These are phyloP conservation scores for Taphrina sp. DNA, from an alignment of 1,139 yeast genomes.

Conservation along the genomic window DNA sequence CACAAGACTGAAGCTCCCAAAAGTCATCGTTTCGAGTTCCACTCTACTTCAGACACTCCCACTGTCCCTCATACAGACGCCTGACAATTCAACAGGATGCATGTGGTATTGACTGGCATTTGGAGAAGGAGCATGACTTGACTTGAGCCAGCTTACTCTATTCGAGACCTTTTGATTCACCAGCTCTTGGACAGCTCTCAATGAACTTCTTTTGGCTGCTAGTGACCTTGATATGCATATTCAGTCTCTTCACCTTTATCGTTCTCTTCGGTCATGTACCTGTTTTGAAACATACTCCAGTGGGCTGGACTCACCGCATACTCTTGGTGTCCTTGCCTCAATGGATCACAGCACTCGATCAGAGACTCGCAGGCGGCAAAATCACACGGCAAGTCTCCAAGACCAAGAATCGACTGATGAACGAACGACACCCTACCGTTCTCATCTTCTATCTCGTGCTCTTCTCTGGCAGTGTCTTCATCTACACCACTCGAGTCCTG, in stretches of 20 bases:
- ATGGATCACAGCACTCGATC: slow-evolving; percentile 33
- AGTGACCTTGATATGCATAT: slow-evolving; percentile 26
- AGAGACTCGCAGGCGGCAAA: slow-evolving; percentile 38
- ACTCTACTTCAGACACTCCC: too few species aligned
- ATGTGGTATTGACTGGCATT: too few species aligned
- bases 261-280: slow-evolving; percentile 39
- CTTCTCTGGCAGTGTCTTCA: slow-evolving; percentile 13
- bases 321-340: slow-evolving; percentile 35
- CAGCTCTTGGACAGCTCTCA: too few species aligned
- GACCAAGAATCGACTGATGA: slow-evolving; percentile 33
- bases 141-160: too few species aligned
- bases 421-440: slow-evolving; percentile 39
- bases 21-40: too few species aligned
- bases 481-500: slow-evolving; percentile 46
- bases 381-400: slow-evolving; percentile 28
- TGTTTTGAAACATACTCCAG: slow-evolving; percentile 35
- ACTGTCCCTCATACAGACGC: too few species aligned
- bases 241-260: slow-evolving; percentile 34
- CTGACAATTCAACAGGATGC: too few species aligned
- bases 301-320: slow-evolving; percentile 16
- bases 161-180: too few species aligned
- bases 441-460: slow-evolving; percentile 32
- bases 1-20: too few species aligned
- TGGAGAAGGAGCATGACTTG: too few species aligned
- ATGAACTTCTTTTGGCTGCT: slow-evolving; percentile 17